phyloP scores from a whole-genome alignment of 2,329 filamentous ascomycete species.

The Fusarium xyrophilum region DNA sequence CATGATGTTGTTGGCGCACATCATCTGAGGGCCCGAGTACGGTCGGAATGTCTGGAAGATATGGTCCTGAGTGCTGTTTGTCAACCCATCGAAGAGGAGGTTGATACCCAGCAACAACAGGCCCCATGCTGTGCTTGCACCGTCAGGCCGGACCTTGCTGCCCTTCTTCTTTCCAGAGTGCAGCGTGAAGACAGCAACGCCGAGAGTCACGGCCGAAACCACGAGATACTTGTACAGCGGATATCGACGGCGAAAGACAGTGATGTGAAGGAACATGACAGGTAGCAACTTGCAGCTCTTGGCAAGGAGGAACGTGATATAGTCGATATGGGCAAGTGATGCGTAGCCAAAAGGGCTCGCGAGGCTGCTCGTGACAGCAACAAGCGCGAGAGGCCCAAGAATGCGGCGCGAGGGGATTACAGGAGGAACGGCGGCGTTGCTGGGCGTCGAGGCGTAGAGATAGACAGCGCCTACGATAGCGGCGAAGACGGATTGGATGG shows the following conservation, averaged over 20 bases:
- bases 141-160: conserved; percentile 49
- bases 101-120: conserved; percentile 86
- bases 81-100: conserved; percentile 92
- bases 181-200: conserved; percentile 93
- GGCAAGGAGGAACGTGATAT: conserved; percentile 95
- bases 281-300: conserved; percentile 99
- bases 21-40: conserved; percentile 96
- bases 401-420: conserved; percentile 82
- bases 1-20: conserved; percentile 96
- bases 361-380: conserved; percentile 85
- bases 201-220: conserved; percentile 86
- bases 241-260: conserved; percentile 86
- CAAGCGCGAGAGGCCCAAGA: conserved; percentile 78
- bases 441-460: conserved; percentile 69
- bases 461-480: conserved; percentile 83
- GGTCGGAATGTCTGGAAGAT: conserved; percentile 82
- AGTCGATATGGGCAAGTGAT: conserved; percentile 90
- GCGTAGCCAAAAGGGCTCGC: conserved; percentile 97
- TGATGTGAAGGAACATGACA: conserved; percentile 96
- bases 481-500: conserved; percentile 90
- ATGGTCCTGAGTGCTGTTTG: conserved; percentile 95
- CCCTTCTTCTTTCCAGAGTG: conserved; percentile 68
- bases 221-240: conserved; percentile 97
- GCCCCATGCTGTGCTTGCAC: conserved; percentile 75
- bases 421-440: conserved; percentile 55